Conservation (phyloP, 148 eudicot genomes). For the Hydrangea macrophylla region DNA sequence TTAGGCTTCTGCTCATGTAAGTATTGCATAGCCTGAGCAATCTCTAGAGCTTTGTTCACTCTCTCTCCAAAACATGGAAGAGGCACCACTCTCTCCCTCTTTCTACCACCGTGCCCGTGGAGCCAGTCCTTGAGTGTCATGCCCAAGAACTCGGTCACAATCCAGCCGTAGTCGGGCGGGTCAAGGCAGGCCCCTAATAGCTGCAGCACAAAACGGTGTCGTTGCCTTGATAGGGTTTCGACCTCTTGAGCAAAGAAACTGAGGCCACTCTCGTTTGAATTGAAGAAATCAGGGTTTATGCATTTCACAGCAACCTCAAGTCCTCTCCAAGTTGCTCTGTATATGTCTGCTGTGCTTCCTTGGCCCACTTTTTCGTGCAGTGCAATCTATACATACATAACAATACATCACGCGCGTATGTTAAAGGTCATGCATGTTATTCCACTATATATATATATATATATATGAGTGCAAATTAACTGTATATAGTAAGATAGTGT, state of each 20-base stretch:
- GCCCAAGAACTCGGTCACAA: constrained; percentile 35
- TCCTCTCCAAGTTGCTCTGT: constrained; percentile 44
- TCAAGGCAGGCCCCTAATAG: constrained; percentile 42
- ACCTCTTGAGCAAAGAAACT: constrained; percentile 49
- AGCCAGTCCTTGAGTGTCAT: constrained; percentile 38
- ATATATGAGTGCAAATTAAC: too few species aligned
- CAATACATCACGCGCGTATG: too few species aligned
- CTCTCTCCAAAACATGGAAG: constrained; percentile 34
- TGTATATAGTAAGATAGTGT: too few species aligned
- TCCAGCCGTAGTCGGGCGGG: constrained; percentile 40
- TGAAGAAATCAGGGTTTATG: constrained; percentile 43
- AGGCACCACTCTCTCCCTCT: constrained; percentile 23
- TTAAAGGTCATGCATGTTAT: too few species aligned
- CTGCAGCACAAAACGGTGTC: constrained; percentile 41
- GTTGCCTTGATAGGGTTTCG: constrained; percentile 36
- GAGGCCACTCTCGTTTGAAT: constrained; percentile 31
- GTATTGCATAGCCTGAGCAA: constrained; percentile 51
- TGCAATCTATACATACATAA: constrained; percentile 48
- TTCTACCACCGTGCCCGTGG: constrained; percentile 32
- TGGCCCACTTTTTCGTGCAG: constrained; percentile 28
- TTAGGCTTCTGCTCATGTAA: constrained; percentile 37
- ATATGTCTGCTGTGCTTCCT: constrained; percentile 46
- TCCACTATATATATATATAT: neutral
- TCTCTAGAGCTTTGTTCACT: constrained; percentile 34
- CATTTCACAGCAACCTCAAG: constrained; percentile 45